Evolutionary conservation across 495 filamentous ascomycete species (phyloP), one percentile per base, ranked within the genome.

Genomic region (Pseudevernia furfuracea): DNA sequence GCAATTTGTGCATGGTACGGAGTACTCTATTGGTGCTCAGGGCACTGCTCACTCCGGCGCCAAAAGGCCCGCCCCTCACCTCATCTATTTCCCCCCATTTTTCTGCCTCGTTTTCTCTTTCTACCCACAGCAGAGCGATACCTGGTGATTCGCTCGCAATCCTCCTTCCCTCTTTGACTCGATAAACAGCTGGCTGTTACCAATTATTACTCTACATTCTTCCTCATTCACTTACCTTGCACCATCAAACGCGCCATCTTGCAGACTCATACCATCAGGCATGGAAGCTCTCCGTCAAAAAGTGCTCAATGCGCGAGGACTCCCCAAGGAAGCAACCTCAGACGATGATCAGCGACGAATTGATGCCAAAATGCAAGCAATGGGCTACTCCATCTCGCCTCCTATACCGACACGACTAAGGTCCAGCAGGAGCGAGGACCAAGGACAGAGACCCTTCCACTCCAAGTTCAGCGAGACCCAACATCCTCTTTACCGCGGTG

Each of bases 241-340:
- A 55, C 3, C 25, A 34, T 15, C 52, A 15, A 55, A 36, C 4
- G 34, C 15, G 21, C 52, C 21, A 9, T 34, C 52, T 34, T 55
- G 21, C 2, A 70, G 48, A 76, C 68, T 14, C 65, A 23, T 1
- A 11, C 1, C 25, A 52, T 52, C 48, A 71, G 66, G 74, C 75
- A 63, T 79, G 65, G 65, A 72, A 76, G 63, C 67, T 62, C 37
- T 68, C 43, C 67, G 67, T 41, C 63, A 65, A n/a, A n/a, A n/a
- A 41, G 46, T 68, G 10, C 52, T 68, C 23, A 68, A 66, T 57
- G 59, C 63, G 28, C 57, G 63, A 59, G 63, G 49, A 30, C 48
- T 59, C 28, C 28, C 60, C 34, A 61, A 60, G 25, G 60, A 66
- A 3, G 43, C 46, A 34, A 34, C 59, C 21, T 59, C 62, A 6